phyloP scores from a whole-genome alignment of 1,284 basidiomycete genomes.

The Singerocomus inundabilis region DNA sequence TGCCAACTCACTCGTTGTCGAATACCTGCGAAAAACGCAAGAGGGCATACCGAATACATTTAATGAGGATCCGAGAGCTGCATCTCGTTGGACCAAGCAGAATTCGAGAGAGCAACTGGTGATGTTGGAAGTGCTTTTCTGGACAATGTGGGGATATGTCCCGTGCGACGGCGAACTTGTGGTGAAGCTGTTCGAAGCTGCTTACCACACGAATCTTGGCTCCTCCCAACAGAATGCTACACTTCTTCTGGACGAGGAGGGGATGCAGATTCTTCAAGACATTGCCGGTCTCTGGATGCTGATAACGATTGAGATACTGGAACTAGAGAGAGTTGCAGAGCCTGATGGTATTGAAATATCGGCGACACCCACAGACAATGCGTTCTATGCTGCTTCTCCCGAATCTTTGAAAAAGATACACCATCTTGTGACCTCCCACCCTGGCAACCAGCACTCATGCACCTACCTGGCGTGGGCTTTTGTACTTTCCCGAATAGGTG shows the following conservation, averaged over 20 bases:
- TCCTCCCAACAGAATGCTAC: slow-evolving; percentile 63
- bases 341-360: slow-evolving; percentile 52
- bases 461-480: slow-evolving; percentile 79
- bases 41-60: slow-evolving; percentile 52
- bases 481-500: slow-evolving; percentile 61
- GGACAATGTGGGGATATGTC: slow-evolving; percentile 79
- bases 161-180: slow-evolving; percentile 64
- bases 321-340: slow-evolving; percentile 73
- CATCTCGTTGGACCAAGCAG: slow-evolving; percentile 77
- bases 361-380: slow-evolving; percentile 42
- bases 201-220: slow-evolving; percentile 68
- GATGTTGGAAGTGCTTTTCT: slow-evolving; percentile 81
- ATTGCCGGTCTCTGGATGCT: slow-evolving; percentile 73
- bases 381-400: slow-evolving; percentile 59
- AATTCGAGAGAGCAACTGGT: slow-evolving; percentile 77
- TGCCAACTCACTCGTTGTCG: slow-evolving; percentile 52
- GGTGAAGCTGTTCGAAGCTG: slow-evolving; percentile 58
- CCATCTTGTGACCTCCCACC: slow-evolving; percentile 55
- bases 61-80: slow-evolving; percentile 55
- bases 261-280: slow-evolving; percentile 62
- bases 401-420: slow-evolving; percentile 59
- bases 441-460: slow-evolving; percentile 61
- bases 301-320: slow-evolving; percentile 75
- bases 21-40: slow-evolving; percentile 56
- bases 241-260: slow-evolving; percentile 74